Evolutionary conservation across 2,329 filamentous ascomycete genomes (phyloP), one percentile per base, ranked within the genome.

Genomic region (Dendryphion nanum): DNA sequence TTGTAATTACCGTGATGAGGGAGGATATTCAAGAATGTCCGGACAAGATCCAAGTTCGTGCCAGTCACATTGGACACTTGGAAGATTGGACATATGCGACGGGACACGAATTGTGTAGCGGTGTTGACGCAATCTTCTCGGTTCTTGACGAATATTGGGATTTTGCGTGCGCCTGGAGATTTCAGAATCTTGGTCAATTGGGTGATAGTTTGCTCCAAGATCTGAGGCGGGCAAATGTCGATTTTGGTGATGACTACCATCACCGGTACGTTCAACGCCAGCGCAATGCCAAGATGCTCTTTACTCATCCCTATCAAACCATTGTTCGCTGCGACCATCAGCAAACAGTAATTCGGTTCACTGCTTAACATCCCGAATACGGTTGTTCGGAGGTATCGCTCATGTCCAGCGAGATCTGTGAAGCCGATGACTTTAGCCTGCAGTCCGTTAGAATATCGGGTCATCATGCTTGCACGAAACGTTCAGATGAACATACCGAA

Each of bases 171-270:
- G 3, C 89, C 93, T 0, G 90, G 90, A 39, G 87, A 94, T 66
- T 95, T 95, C 50, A 98, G 76, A 35, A 98, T 96, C 59, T 90
- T 87, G 37, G 83, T 91, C 46, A 98, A 80, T 65, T 97, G 91
- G 8, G 82, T 85, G 31, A 97, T 82, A 16, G 93, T 98, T 71
- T 97, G 86, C 68, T 95, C 82, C 17, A 98, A 74, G 57, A 98
- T 96, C 50, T 97, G 86, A 2, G 91, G 89, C 16, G 93, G 93
- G 65, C 93, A 97, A 39, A 97, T 97, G 63, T 97, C 93, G 48
- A 97, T 95, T 73, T 97, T 98, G 66, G 91, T 98, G 47, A 97
- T 83, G 48, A 96, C 84, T 3, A 97, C 90, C 88, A 98, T 95
- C 53, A 98, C 89, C 0, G 93, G 93, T 8, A 98, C 91, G 58